Percentiles rank a stretch among this genome's conserved stretches.
These are phyloP conservation scores for Sarocladium kiliense DNA, from an alignment of 2,329 filamentous ascomycete species.

Conservation along the genomic window DNA sequence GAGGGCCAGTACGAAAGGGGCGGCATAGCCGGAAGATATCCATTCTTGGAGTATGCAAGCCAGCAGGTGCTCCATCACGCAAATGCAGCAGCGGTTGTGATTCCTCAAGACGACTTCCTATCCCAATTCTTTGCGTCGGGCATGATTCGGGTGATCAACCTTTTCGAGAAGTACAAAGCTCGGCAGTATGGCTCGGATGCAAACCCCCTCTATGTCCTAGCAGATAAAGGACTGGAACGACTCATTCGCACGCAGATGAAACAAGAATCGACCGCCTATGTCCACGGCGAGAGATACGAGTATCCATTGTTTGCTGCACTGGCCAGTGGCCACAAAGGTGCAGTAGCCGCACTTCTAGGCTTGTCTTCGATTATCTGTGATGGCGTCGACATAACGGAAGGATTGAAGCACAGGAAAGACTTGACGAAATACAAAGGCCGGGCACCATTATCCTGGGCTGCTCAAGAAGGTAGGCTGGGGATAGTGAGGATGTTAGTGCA, in stretches of 20 bases:
- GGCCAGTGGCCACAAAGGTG: conserved; percentile 21
- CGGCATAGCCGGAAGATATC: conserved; percentile 21
- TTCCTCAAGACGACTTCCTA: conserved; percentile 27
- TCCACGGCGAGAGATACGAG: conserved; percentile 24
- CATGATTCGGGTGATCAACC: conserved; percentile 26
- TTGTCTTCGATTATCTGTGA: conserved; percentile 11
- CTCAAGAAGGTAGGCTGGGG: conserved; percentile 15
- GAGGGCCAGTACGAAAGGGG: background rate
- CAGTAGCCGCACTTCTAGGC: conserved; percentile 17
- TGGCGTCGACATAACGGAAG: conserved; percentile 9
- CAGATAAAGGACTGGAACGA: conserved; percentile 18
- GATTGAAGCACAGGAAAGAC: conserved; percentile 5
- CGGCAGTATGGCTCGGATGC: conserved; percentile 19
- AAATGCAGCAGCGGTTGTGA: conserved; percentile 23
- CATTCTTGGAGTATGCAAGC: conserved; percentile 42
- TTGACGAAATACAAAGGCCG: background rate
- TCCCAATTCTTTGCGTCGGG: conserved; percentile 17
- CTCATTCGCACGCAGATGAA: conserved; percentile 23
- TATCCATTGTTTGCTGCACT: conserved; percentile 30
- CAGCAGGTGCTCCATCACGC: conserved; percentile 35
- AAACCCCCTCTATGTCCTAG: conserved; percentile 30
- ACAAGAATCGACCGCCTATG: conserved; percentile 14
- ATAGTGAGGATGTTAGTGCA: conserved; percentile 14
- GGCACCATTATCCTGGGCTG: conserved; percentile 20
- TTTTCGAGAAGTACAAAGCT: conserved; percentile 20